Base-by-base conservation (phyloP, 148 eudicot genomes). In the Pouteria glomerata region DNA sequence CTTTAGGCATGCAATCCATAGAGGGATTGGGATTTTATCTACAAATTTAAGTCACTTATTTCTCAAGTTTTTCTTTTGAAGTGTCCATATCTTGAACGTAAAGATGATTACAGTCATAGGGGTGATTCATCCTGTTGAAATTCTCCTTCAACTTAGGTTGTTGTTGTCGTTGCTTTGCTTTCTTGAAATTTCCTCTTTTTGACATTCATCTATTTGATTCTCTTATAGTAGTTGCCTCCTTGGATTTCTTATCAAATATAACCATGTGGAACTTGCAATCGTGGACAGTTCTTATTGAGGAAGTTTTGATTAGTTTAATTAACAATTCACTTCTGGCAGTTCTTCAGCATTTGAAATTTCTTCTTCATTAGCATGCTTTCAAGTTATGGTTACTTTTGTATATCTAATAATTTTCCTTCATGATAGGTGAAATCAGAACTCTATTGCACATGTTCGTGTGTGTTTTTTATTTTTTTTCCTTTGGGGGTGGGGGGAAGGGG, bases 361-460 rank as follows among this genome's bases (percentile, higher is more conserved):
- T 30, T n/a, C 23, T 19, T 42, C 21, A 64, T 64, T 64, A 44
- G 52, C 68, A 64, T 24, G 68, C 47, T 64, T 63, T 64, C 52
- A 6, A 14, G 51, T 45, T 42, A 42, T 64, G 34, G 68, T 64
- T 24, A 26, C 8, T 6, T 7, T 18, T 51, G 19, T 51, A 16
- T 51, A 7, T 51, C 19, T 6, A 51, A 51, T 23, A 16, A 4
- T 51, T n/a, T 51, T 51, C 48, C 48, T 44, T 44, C 13, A 2
- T 44, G 13, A 2, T 44, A n/a, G 18, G 55, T 51, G 55, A 51
- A n/a, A 3, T 16, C 55, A 18, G 55, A 7, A 16, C 55, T 51
- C 23, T 18, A 23, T 18, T n/a, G n/a, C n/a, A n/a, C n/a, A n/a
- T n/a, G n/a, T n/a, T n/a, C n/a, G n/a, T n/a, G n/a, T n/a, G n/a